Conservation (phyloP, 805 yeast species). For the Zygoascus ofunaensis region DNA sequence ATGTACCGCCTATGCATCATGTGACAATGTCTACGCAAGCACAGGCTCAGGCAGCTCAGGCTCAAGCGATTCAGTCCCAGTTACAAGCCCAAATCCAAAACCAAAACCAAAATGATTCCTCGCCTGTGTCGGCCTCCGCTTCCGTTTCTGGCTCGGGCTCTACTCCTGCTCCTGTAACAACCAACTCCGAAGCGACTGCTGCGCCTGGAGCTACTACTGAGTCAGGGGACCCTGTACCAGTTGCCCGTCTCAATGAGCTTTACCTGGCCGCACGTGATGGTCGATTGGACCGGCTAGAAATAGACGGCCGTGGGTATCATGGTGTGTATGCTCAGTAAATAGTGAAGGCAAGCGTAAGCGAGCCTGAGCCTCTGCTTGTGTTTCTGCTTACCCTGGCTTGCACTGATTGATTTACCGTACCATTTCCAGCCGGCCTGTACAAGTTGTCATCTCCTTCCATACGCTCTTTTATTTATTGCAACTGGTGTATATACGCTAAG, state of each 20-base stretch:
- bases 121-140: not conserved
- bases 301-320: constrained; percentile 36
- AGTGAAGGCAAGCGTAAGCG: too few species aligned
- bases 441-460: not conserved
- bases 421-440: too few species aligned
- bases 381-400: too few species aligned
- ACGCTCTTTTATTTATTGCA: not conserved
- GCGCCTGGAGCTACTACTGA: constrained; percentile 15
- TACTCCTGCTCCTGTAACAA: not conserved
- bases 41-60: not conserved
- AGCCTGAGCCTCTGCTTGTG: too few species aligned
- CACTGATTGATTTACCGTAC: too few species aligned
- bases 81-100: not conserved
- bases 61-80: constrained; percentile 1
- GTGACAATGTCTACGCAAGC: too few species aligned
- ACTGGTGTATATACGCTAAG: not conserved
- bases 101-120: not conserved
- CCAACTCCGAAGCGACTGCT: not conserved
- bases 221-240: constrained; percentile 30
- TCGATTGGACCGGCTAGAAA: constrained; percentile 44
- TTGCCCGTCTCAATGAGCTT: constrained; percentile 41
- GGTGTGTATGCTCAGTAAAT: constrained; percentile 34
- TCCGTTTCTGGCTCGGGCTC: not conserved
- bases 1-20: constrained; percentile 24
- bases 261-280: constrained; percentile 50